Conservation (phyloP, 2,329 filamentous ascomycete species). For the Pseudopyricularia cyperi region DNA sequence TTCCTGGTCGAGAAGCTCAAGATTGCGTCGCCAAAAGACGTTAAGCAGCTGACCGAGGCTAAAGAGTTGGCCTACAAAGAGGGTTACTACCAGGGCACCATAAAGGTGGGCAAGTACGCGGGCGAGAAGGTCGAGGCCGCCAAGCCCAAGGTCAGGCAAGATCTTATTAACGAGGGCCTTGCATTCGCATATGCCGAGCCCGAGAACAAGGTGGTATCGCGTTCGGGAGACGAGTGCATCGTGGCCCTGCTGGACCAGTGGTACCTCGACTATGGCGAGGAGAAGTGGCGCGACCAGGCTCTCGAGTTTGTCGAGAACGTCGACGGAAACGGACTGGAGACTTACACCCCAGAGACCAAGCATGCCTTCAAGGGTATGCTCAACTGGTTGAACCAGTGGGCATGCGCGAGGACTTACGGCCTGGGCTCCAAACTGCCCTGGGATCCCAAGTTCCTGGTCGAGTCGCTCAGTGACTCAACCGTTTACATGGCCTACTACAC, state of each 20-base stretch:
- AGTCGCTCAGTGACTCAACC: constrained; percentile 54
- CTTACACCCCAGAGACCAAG: constrained; percentile 65
- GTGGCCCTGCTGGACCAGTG: constrained; percentile 91
- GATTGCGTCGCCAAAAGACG: constrained; percentile 92
- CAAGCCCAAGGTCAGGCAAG: constrained; percentile 70
- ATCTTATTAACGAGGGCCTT: constrained; percentile 61
- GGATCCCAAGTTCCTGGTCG: constrained; percentile 83
- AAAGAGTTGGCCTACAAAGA: constrained; percentile 97
- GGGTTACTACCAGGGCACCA: constrained; percentile 88
- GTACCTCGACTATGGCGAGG: constrained; percentile 94
- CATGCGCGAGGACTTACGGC: constrained; percentile 82
- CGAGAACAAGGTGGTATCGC: constrained; percentile 74
- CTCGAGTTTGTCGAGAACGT: constrained; percentile 59
- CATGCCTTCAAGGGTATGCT: constrained; percentile 75
- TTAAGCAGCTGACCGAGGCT: constrained; percentile 70
- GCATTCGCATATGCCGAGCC: constrained; percentile 93
- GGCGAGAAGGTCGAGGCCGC: constrained; percentile 72
- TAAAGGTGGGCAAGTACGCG: constrained; percentile 78
- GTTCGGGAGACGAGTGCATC: constrained; percentile 86
- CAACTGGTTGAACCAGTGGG: constrained; percentile 92
- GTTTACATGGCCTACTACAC: constrained; percentile 82
- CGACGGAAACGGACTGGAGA: constrained; percentile 58
- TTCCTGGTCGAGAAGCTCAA: constrained; percentile 83
- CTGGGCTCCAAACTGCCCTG: constrained; percentile 90
- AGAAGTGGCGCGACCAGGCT: constrained; percentile 68